Base-by-base conservation (phyloP, 257 asterid genomes). In the Coffea canephora region DNA sequence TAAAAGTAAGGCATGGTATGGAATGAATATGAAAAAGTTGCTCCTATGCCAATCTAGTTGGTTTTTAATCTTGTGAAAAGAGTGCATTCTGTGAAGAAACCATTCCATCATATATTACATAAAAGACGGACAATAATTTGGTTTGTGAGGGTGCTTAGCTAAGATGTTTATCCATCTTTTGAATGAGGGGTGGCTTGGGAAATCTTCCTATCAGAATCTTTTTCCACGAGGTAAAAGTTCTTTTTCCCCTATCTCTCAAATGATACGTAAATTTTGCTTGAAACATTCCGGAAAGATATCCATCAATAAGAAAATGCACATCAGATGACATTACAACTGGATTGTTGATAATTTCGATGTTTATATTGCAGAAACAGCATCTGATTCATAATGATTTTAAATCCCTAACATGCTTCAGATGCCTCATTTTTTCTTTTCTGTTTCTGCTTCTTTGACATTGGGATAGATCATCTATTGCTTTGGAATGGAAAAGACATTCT, bases 91-190 rank as follows among this genome's bases (percentile, higher is more conserved):
- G 54, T 19, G 6, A 11, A 64, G 62, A 25, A 14, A 15, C 48
- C 69, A 31, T 18, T 76, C 8, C 27, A 69, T 45, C 14, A 18
- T 15, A 39, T 41, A 23, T 46, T 23, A 45, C 10, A 16, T 69
- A 11, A 69, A 69, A 8, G 73, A n/a, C 6, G 21, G 52, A 69
- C 39, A 77, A 68, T 41, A 8, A 12, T 52, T 77, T 77, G 81
- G 25, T 77, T 65, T 34, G 43, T 77, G 13, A 8, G 54, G 18
- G 11, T 25, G 67, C 11, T 68, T 50, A 8, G 39, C 31, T 69
- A 69, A 78, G 31, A 34, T 78, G 61, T 55, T 69, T 70, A 43
- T 77, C 70, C 18, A n/a, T 8, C 49, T 48, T 75, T n/a, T 43
- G 15, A 36, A 55, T 39, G 21, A 39, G 31, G n/a, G 36, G 9